A percentile compares a stretch with the other conserved stretches of the same genome.
Conservation (phyloP, 306 rosid species). For the Spatholobus suberectus region DNA sequence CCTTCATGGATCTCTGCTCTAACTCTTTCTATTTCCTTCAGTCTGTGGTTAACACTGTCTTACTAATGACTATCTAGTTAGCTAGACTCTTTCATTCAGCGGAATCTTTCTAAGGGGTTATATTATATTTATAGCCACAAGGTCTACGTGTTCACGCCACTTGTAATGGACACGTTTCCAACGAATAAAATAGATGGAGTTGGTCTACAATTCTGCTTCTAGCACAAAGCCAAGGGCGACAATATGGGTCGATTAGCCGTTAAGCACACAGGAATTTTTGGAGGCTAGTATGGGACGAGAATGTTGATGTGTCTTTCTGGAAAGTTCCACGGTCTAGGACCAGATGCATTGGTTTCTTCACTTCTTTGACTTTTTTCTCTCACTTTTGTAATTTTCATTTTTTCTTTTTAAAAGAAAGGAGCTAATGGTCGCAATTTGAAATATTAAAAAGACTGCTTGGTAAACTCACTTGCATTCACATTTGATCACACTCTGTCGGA, state of each 20-base stretch:
- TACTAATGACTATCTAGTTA: neutral
- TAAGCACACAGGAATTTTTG: constrained; percentile 23
- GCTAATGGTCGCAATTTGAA: too few relatives aligned
- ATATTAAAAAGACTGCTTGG: too few relatives aligned
- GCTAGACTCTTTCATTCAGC: neutral
- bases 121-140: neutral
- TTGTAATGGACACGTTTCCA: constrained; percentile 9
- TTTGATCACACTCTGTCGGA: neutral
- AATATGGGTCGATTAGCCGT: neutral
- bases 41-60: neutral
- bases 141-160: constrained; percentile 19
- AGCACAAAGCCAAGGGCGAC: neutral
- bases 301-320: neutral
- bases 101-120: neutral
- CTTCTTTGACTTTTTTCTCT: constrained; percentile 22
- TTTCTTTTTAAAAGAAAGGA: neutral
- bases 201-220: constrained; percentile 23
- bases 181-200: constrained; percentile 9
- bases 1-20: constrained; percentile 40
- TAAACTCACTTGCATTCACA: too few relatives aligned
- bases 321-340: constrained; percentile 26
- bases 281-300: constrained; percentile 22
- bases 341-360: constrained; percentile 37
- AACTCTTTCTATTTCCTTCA: neutral
- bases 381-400: neutral